phyloP scores from a whole-genome alignment of 345 rosid species.

The Stellera chamaejasme region DNA sequence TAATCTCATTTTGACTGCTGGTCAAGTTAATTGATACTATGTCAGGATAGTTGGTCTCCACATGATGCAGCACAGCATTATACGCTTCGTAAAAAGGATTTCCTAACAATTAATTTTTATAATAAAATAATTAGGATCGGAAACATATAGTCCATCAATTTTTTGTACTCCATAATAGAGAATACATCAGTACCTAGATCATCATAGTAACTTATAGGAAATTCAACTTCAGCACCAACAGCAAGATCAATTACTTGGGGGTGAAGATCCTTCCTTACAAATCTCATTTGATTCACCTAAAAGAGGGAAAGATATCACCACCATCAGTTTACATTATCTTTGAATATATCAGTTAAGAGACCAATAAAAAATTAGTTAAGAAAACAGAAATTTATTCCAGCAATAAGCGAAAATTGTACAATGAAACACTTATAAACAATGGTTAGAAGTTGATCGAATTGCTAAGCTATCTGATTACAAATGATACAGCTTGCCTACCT shows the following conservation, averaged over 20 bases:
- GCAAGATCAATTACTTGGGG: conserved; percentile 51
- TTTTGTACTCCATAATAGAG: not conserved
- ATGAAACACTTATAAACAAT: no score
- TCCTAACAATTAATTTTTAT: conserved; percentile 37
- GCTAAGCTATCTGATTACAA: no score
- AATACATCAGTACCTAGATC: conserved; percentile 41
- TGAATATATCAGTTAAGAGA: not conserved
- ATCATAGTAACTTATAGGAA: conserved; percentile 63
- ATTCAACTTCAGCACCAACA: conserved; percentile 65
- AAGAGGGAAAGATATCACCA: not conserved
- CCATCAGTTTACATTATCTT: not conserved
- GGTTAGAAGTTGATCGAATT: no score
- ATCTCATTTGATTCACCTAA: conserved; percentile 88
- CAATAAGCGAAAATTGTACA: no score
- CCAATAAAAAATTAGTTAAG: not conserved
- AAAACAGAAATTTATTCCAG: no score
- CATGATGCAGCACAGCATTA: conserved; percentile 38
- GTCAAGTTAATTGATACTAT: conserved; percentile 41
- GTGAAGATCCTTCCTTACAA: conserved; percentile 36
- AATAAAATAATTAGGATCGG: conserved; percentile 10
- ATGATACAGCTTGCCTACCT: no score
- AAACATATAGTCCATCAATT: conserved; percentile 13
- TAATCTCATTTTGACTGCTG: conserved; percentile 24
- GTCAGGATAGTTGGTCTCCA: conserved; percentile 66
- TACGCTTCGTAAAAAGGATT: conserved; percentile 69